Evolutionary conservation across 192 early-diverging fungal species (phyloP), one percentile per base, ranked within the genome.

Genomic region (Polychytrium aggregatum): DNA sequence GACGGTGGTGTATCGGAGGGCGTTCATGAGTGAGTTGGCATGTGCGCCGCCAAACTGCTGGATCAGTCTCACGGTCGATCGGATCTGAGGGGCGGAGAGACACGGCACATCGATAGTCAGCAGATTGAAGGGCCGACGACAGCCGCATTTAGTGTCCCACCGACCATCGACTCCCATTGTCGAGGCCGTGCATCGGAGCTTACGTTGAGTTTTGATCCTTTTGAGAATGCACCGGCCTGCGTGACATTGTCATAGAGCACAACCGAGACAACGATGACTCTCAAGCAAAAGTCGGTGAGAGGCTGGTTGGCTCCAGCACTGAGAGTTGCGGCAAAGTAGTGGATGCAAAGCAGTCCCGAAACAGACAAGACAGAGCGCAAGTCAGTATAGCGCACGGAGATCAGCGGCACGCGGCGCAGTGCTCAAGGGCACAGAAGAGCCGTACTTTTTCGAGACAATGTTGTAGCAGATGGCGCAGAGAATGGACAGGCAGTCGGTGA

Each of bases 241-340:
- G 84, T 74, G 37, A 94, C 81, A 59, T 94, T 88, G 64, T 97
- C 93, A 51, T 93, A 92, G 37, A 95, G 60, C 24, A 97, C 78
- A 54, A 90, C 85, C 26, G 84, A 82, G 11, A 84, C 81, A 28
- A 87, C 85, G 79, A 94, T 84, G 36, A 91, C 86, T 31, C 87
- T 72, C 52, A 95, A 62, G 49, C 78, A 88, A 61, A 90, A 89
- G 28, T 60, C 53, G 17, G 63, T 46, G 44, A 82, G 73, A n/a
- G n/a, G n/a, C n/a, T n/a, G n/a, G n/a, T n/a, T n/a, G n/a, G n/a
- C n/a, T 48, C 69, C 71, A 50, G n/a, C n/a, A n/a, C n/a, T n/a
- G n/a, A n/a, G n/a, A n/a, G n/a, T n/a, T n/a, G n/a, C n/a, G n/a
- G n/a, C n/a, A n/a, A n/a, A n/a, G n/a, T n/a, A n/a, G n/a, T n/a